Percentiles rank a stretch among this genome's conserved stretches.
phyloP scores from a whole-genome alignment of 2,329 filamentous ascomycete species.

The Penicillium oxalicum region DNA sequence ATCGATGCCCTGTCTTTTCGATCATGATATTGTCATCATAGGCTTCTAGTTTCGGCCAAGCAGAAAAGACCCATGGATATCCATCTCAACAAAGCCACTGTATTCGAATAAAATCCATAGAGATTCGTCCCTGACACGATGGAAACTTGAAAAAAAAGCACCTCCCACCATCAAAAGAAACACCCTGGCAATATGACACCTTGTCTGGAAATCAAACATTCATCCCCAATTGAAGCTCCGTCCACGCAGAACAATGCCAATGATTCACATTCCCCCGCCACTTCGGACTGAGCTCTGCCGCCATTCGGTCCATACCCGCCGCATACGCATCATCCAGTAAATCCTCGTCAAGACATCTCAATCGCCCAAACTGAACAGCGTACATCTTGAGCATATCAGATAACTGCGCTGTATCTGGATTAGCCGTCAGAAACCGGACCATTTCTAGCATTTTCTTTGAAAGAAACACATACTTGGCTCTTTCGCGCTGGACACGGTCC shows the following conservation, averaged over 20 bases:
- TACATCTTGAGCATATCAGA: slow-evolving; percentile 1
- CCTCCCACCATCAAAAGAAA: neutral
- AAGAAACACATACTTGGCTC: neutral
- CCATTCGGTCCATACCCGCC: neutral
- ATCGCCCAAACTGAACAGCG: neutral
- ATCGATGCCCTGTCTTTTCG: too few species aligned
- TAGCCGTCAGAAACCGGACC: neutral
- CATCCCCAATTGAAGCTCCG: neutral
- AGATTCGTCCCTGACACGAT: too few species aligned
- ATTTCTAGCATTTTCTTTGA: neutral
- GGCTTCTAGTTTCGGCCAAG: too few species aligned
- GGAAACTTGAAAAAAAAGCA: too few species aligned
- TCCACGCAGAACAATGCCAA: neutral
- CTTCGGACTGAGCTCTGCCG: neutral
- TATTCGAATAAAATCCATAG: too few species aligned
- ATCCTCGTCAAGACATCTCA: neutral
- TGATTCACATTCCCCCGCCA: neutral
- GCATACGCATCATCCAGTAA: neutral
- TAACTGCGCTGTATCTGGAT: neutral
- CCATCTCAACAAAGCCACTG: too few species aligned
- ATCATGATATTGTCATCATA: too few species aligned
- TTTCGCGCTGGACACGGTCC: neutral
- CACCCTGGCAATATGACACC: too few species aligned
- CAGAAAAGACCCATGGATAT: too few species aligned
- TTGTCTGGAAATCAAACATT: neutral